These are phyloP conservation scores for Alternaria sp. DNA, from an alignment of 2,329 filamentous ascomycete species.

Conservation along the genomic window DNA sequence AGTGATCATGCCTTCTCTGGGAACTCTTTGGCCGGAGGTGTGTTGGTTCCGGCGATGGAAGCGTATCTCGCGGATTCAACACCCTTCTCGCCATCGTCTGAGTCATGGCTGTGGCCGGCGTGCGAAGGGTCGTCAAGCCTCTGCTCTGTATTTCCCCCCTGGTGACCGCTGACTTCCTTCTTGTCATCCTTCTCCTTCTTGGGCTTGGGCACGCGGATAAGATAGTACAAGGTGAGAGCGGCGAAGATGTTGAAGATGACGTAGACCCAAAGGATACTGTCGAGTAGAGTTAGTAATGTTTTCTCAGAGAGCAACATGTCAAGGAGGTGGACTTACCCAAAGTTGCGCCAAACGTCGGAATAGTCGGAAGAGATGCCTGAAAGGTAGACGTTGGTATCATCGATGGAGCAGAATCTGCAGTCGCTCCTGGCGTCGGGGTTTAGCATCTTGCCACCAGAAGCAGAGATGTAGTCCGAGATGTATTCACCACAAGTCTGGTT, in stretches of 20 bases:
- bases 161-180: constrained; percentile 12
- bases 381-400: constrained; percentile 57
- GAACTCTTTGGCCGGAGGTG: constrained; percentile 15
- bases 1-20: constrained; percentile 27
- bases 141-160: constrained; percentile 16
- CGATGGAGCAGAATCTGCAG: constrained; percentile 56
- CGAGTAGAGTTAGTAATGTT: neutral
- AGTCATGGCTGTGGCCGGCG: constrained; percentile 20
- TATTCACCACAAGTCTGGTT: constrained; percentile 56
- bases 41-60: constrained; percentile 23
- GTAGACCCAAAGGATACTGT: constrained; percentile 59
- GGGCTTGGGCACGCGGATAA: constrained; percentile 62
- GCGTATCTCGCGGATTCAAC: constrained; percentile 20
- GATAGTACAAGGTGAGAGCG: constrained; percentile 63
- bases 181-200: constrained; percentile 52
- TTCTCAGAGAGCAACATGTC: no score
- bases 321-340: constrained; percentile 49
- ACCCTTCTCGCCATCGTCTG: constrained; percentile 20
- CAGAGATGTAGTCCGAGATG: constrained; percentile 45
- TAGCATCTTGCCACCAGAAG: constrained; percentile 50
- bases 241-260: constrained; percentile 61
- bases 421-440: constrained; percentile 42
- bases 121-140: constrained; percentile 17
- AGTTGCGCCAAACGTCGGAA: constrained; percentile 61
- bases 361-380: constrained; percentile 54